Base-by-base conservation (phyloP, 2,329 filamentous ascomycete species). In the Sporothrix variecibatus region DNA sequence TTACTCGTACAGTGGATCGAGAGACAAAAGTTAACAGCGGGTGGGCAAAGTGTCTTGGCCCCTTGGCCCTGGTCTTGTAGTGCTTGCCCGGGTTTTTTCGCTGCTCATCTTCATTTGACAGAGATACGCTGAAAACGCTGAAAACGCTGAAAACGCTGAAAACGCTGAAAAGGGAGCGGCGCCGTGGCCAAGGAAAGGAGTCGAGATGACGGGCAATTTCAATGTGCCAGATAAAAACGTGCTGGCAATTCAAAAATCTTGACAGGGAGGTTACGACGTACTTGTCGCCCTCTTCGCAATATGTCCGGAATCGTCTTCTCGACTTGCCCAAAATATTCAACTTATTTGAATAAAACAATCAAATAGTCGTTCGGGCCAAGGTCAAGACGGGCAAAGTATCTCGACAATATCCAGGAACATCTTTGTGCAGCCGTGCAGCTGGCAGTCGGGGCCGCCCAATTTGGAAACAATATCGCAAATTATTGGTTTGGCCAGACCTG, bases 31-130 rank as follows among this genome's bases (percentile, higher is more conserved):
- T 17, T 43, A 46, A 43, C 40, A 67, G 62, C 26, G 62, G 40
- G 62, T 8, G 38, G n/a, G 62, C 40, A 15, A 3, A 31, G 26
- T 68, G 65, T 51, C 65, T 68, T 51, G 46, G 65, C 43, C 43
- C 65, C 43, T 51, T 51, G 43, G 64, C 28, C 46, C 43, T 31
- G 58, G 26, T 34, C 12, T 38, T 31, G 8, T 5, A 20, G 26
- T 51, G 43, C 43, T 49, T 68, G 65, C 26, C 20, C 20, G 17
- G 65, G 31, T 12, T 43, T 70, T 43, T 71, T 58, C n/a, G 34
- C n/a, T 60, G 68, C 68, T 58, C 68, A 71, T 71, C 51, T 51
- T 71, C 68, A 46, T 71, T 60, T 46, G 69, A 46, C 53, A 31
- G 40, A 65, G 28, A 51, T 51, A 12, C 67, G 23, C 46, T 53